Percentiles rank a stretch among this genome's conserved stretches.
Conservation (phyloP, 352 stramenopile species). For the Pythium scleroteichum region DNA sequence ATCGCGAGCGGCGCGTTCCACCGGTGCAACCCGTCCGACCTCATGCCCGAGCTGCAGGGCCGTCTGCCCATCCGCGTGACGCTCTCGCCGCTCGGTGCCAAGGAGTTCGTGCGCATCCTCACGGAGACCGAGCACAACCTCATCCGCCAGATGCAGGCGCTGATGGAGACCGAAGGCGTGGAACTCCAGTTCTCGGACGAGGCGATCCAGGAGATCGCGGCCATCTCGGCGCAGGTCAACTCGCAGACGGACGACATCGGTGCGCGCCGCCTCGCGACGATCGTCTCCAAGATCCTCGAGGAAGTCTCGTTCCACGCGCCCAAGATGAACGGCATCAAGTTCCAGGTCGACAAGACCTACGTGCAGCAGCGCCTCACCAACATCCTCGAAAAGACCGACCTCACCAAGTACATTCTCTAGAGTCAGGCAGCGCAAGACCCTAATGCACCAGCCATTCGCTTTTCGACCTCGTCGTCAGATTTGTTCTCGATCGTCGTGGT, state of each 20-base stretch:
- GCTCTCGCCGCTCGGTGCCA: slow-evolving; percentile 95
- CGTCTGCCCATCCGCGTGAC: slow-evolving; percentile 98
- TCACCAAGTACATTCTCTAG: slow-evolving; percentile 98
- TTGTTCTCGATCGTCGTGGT: no score
- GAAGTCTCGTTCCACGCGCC: slow-evolving; percentile 97
- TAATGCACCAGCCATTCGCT: no score
- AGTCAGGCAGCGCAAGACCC: not conserved
- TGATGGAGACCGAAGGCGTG: slow-evolving; percentile 96
- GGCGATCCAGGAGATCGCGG: slow-evolving; percentile 96
- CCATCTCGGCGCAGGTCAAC: slow-evolving; percentile 93
- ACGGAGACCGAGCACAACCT: slow-evolving; percentile 96
- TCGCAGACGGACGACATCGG: slow-evolving; percentile 98
- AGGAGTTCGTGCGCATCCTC: slow-evolving; percentile 98
- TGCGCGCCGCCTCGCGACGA: slow-evolving; percentile 95
- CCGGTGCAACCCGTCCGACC: slow-evolving; percentile 95
- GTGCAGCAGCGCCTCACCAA: slow-evolving; percentile 93
- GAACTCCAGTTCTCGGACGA: slow-evolving; percentile 95
- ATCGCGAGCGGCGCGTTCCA: slow-evolving; percentile 97
- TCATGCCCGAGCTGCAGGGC: slow-evolving; percentile 98
- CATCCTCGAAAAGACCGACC: slow-evolving; percentile 92
- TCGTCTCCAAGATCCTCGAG: slow-evolving; percentile 98
- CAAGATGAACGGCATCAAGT: slow-evolving; percentile 81
- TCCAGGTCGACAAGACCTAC: slow-evolving; percentile 92
- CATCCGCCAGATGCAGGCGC: slow-evolving; percentile 94
- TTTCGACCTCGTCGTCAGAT: no score